A percentile compares a stretch with the other conserved stretches of the same genome.
These are phyloP conservation scores for Suillus lakei DNA, from an alignment of 768 basidiomycete species.

Conservation along the genomic window DNA sequence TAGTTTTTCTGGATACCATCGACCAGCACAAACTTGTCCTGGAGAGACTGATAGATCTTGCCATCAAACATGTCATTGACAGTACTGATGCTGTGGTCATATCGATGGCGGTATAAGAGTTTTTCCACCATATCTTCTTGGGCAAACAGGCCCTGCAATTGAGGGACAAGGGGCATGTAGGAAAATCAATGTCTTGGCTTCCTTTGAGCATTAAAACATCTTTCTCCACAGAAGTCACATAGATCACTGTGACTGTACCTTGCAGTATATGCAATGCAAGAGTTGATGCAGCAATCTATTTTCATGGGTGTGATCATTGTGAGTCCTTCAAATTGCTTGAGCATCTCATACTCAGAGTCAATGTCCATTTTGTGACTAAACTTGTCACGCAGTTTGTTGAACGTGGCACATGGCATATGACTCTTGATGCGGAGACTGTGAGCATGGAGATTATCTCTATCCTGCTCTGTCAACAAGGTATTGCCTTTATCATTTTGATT, in stretches of 20 bases:
- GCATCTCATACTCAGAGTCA: background rate
- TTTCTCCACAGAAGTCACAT: constrained; percentile 6
- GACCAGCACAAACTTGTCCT: constrained; percentile 27
- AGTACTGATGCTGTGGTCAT: background rate
- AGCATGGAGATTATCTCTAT: background rate
- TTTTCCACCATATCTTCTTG: constrained; percentile 25
- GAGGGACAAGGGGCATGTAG: constrained; percentile 46
- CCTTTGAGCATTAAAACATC: background rate
- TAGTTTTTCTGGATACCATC: constrained; percentile 27
- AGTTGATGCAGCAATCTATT: constrained; percentile 4
- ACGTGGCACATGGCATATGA: background rate
- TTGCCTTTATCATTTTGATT: background rate
- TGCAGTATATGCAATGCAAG: constrained; percentile 7
- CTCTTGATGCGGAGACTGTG: background rate
- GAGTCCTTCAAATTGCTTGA: background rate
- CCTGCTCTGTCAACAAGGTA: background rate
- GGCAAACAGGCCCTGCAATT: constrained; percentile 33
- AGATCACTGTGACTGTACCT: constrained; percentile 1
- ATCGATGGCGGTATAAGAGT: constrained; percentile 24
- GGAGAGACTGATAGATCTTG: constrained; percentile 34
- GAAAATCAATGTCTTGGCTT: constrained; percentile 25
- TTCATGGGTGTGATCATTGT: background rate
- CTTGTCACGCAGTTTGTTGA: background rate
- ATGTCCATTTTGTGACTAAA: background rate
- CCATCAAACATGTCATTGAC: constrained; percentile 39